Evolutionary conservation across 23 red algal species (phyloP).

Genomic region (Chondrus crispus): DNA sequence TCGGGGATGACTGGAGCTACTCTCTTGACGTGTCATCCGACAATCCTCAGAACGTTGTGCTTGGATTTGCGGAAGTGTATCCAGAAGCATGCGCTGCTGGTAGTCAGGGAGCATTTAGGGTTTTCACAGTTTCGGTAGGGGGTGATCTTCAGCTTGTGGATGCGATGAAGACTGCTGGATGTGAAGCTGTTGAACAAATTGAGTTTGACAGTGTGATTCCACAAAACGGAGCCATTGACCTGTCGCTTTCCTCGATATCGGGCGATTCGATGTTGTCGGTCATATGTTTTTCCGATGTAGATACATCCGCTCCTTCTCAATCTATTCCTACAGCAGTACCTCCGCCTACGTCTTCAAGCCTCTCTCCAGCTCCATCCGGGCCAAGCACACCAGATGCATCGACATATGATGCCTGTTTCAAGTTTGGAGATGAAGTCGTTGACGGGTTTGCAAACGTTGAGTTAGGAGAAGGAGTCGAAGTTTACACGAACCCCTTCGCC

Average conservation of each 20-base stretch:
- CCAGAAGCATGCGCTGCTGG: conserved; percentile 8
- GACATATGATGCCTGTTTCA: conserved; percentile 10
- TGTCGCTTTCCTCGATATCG: conserved; percentile 12
- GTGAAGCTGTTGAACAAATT: conserved; percentile 13
- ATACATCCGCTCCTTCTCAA: background rate
- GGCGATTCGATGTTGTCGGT: conserved; percentile 44
- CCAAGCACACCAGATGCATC: background rate
- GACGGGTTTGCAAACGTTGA: conserved; percentile 11
- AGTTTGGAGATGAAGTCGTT: conserved; percentile 3
- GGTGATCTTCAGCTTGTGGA: conserved; percentile 7
- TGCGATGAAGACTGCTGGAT: conserved; percentile 20
- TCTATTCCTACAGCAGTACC: background rate
- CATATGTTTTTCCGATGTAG: conserved; percentile 40
- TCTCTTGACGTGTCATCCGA: conserved; percentile 16
- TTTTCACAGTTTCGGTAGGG: conserved; percentile 26
- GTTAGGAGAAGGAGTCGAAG: background rate
- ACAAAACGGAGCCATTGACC: conserved; percentile 20
- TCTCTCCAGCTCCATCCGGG: background rate
- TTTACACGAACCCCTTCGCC: background rate
- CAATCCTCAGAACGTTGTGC: background rate
- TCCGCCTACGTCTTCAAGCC: background rate
- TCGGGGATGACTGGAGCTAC: conserved; percentile 43
- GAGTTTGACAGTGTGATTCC: conserved; percentile 6
- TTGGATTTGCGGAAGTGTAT: conserved; percentile 48
- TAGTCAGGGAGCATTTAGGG: background rate